Base-by-base conservation (phyloP, 2,329 filamentous ascomycete genomes). In the Stagonosporopsis cucurbitacearum region DNA sequence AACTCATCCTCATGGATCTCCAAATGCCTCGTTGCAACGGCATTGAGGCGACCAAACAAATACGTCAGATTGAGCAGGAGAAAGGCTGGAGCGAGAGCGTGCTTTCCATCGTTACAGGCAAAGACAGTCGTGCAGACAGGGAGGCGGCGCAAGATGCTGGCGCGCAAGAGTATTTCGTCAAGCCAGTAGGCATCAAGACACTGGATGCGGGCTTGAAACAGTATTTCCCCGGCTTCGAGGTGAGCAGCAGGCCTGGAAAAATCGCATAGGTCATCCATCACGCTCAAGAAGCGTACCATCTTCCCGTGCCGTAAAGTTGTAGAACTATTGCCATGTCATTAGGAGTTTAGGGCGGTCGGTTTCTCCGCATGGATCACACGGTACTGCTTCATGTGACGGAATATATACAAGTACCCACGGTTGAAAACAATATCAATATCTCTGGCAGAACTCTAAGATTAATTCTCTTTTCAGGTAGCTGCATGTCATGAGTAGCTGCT, bases 161-260 rank as follows among this genome's bases (percentile, higher is more conserved):
- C 13, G 35, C 43, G 13, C 43, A 45, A 15, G 43, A 45, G 28
- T 45, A 45, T 20, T 13, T 35, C n/a, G 43, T 45, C 43, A 45
- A 45, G 15, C 42, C 42, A n/a, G 11, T 45, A 1, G 26, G 43
- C 25, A 23, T 45, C 6, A 32, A 35, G 8, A 35, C 30, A 4
- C 20, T 45, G 6, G 43, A 45, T 20, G 15, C 12, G 6, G 42
- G 4, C 1, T n/a, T 35, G 19, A 45, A 45, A 30, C 28, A 20
- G 12, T 35, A 45, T 25, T 45, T 35, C 15, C 30, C 28, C 5
- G 4, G 28, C 3, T 45, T 45, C 11, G 4, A 23, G 15, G 28
- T 30, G 26, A 23, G 13, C 1, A 35, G 2, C 4, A 32, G 26
- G 25, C 12, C 41, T 22, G 15, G 17, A 11, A 19, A 7, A 20